These are phyloP conservation scores for Arthrocladium fulminans DNA, from an alignment of 2,329 filamentous ascomycete genomes.

Conservation along the genomic window DNA sequence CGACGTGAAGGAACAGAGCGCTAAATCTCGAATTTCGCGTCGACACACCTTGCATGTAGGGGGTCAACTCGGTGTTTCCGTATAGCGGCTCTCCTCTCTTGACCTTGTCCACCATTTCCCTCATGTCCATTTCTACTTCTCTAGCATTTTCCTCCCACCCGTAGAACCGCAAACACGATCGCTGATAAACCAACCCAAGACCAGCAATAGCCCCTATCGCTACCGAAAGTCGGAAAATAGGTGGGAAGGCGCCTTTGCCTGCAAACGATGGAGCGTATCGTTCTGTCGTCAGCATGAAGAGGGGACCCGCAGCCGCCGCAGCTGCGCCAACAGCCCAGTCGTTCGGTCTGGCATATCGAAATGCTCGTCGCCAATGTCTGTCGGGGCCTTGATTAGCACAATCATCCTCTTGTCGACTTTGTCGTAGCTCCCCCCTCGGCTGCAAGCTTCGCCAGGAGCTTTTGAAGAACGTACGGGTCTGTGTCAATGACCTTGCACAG, in stretches of 20 bases:
- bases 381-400: not conserved
- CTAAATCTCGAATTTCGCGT: slow-evolving; percentile 88
- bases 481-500: slow-evolving; percentile 83
- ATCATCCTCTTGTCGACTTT: not conserved
- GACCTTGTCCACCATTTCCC: slow-evolving; percentile 93
- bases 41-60: slow-evolving; percentile 90
- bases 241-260: slow-evolving; percentile 70
- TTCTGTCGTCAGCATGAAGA: slow-evolving; percentile 70
- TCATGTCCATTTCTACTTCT: slow-evolving; percentile 93
- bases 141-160: slow-evolving; percentile 86
- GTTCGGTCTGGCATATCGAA: slow-evolving; percentile 73
- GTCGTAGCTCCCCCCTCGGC: too few species aligned
- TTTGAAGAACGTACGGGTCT: slow-evolving; percentile 67
- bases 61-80: slow-evolving; percentile 65
- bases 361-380: slow-evolving; percentile 73
- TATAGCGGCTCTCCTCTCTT: slow-evolving; percentile 88
- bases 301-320: slow-evolving; percentile 63
- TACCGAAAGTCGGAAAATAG: slow-evolving; percentile 69
- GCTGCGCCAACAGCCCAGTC: slow-evolving; percentile 68
- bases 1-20: slow-evolving; percentile 68
- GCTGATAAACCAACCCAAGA: slow-evolving; percentile 76
- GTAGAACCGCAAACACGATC: slow-evolving; percentile 83
- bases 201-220: slow-evolving; percentile 67
- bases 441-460: not conserved
- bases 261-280: slow-evolving; percentile 75